Base-by-base conservation (phyloP, 2,329 filamentous ascomycete species). In the Aspergillus neoniger region DNA sequence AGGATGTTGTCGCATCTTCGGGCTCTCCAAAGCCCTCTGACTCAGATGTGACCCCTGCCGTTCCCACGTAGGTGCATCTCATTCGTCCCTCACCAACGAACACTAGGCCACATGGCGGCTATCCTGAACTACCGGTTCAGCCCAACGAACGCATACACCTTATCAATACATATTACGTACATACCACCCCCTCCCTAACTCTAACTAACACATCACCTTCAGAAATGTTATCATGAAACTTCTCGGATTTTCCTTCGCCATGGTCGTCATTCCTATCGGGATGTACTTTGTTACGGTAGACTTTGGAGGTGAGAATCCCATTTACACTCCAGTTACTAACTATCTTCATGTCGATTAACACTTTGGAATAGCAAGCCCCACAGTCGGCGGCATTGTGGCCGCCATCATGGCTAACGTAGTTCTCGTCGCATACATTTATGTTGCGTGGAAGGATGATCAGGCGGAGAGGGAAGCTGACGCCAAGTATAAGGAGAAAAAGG, bases 331-430 rank as follows among this genome's bases (percentile, higher is more conserved):
- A 21, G 0, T 21, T 5, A 8, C 9, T 6, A 48, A 15, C 32
- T n/a, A 19, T n/a, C 32, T 4, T 43, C 25, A 25, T 52, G 28
- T 36, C 10, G 15, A 12, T 4, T 30, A 12, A 30, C 28, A 30
- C 28, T 4, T n/a, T 32, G 4, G 3, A 19, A 19, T n/a, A 96
- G 94, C 92, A 67, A 96, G 96, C 77, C 85, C 92, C 14, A 96
- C 93, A 1, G 94, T 88, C 69, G 92, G 93, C 3, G 95, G 93
- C 14, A 92, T 87, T 0, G 81, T 90, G 36, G 95, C 95, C 1
- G 95, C 95, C 19, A 79, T 98, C 54, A 87, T 96, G 75, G 95
- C 95, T 12, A 99, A 99, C 69, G 85, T 96, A 1, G 92, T 99
- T 3, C 81, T 99, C 54, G 85, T 98, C 59, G 87, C 85, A n/a